Evolutionary conservation across 306 rosid genomes (phyloP), one percentile per base, ranked within the genome.

Genomic region (Cyclanthera cordifolia): DNA sequence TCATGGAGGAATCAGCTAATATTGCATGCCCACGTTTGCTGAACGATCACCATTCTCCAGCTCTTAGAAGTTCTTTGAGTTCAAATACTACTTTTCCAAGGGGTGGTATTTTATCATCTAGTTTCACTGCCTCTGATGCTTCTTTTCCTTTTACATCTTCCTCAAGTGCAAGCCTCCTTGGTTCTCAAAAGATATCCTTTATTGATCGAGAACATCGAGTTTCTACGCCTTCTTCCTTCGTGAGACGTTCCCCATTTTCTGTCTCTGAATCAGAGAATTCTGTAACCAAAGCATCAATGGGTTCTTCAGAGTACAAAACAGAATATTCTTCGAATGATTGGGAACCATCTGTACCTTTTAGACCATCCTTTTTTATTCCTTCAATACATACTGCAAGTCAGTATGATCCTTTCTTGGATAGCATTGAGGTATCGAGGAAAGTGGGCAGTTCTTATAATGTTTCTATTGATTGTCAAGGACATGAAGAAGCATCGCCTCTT

Each of bases 261-360:
- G 74, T 76, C 78, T 78, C 88, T 59, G 84, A 74, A 46, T 59
- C 70, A 39, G 80, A 81, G 37, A 79, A 82, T 34, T 70, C 76
- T 10, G 78, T 84, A 48, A 82, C 77, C 50, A 74, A 73, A 48
- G 74, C 71, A 71, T 55, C 78, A 46, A 60, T 61, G 57, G 74
- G 15, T 68, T 63, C 83, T 69, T 46, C 76, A 54, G 83, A 82
- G 69, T 74, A 67, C 78, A 83, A 75, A 79, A 53, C 67, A 30
- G 83, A 76, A 77, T 50, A 76, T 58, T 25, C 78, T 77, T 85
- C 83, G 28, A 63, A 80, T 69, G 86, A 85, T 77, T 93, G 99
- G 99, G 95, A 88, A 76, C 96, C 99, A 61, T 93, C 96, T 72
- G 74, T 83, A 65, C 99, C 99, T 47, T 90, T 93, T 79, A 87